Evolutionary conservation across 176 grass and related monocot species (phyloP).

Genomic region (Bothriochloa decipiens): DNA sequence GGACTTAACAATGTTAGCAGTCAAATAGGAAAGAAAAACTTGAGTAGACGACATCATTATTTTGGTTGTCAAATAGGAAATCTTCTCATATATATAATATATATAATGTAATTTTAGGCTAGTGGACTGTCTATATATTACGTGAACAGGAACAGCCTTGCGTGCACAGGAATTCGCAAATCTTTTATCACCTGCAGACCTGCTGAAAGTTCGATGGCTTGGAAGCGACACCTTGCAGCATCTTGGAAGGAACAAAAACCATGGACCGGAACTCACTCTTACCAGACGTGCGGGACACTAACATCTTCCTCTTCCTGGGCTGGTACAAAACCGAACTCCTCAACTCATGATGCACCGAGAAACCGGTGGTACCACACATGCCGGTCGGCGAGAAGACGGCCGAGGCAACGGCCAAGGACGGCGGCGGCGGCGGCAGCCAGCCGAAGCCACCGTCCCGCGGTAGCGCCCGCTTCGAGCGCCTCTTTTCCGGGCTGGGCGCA

Average conservation of each 20-base stretch:
- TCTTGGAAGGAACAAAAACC: constrained; percentile 50
- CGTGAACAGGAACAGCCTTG: constrained; percentile 5
- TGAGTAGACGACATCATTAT: too few relatives aligned
- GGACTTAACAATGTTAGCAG: too few relatives aligned
- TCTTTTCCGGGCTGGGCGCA: constrained; percentile 54
- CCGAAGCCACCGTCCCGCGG: constrained; percentile 8
- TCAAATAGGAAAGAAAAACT: too few relatives aligned
- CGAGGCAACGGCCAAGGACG: not conserved
- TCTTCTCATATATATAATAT: too few relatives aligned
- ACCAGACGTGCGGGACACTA: constrained; percentile 68
- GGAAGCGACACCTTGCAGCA: constrained; percentile 51
- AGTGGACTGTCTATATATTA: not conserved
- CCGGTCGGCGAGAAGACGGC: constrained; percentile 13
- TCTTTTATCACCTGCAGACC: not conserved
- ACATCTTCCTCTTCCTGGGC: constrained; percentile 15
- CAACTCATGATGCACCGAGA: not conserved
- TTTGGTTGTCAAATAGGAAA: too few relatives aligned
- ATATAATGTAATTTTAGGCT: too few relatives aligned
- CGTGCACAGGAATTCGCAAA: constrained; percentile 16
- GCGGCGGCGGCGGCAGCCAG: not conserved
- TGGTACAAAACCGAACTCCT: constrained; percentile 24
- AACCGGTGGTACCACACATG: constrained; percentile 15
- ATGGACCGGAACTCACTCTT: constrained; percentile 46
- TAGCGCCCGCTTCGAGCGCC: constrained; percentile 47
- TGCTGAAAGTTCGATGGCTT: constrained; percentile 41